A percentile compares a stretch with the other conserved stretches of the same genome.
Conservation (phyloP, 148 eudicot species). For the Arbutus unedo region DNA sequence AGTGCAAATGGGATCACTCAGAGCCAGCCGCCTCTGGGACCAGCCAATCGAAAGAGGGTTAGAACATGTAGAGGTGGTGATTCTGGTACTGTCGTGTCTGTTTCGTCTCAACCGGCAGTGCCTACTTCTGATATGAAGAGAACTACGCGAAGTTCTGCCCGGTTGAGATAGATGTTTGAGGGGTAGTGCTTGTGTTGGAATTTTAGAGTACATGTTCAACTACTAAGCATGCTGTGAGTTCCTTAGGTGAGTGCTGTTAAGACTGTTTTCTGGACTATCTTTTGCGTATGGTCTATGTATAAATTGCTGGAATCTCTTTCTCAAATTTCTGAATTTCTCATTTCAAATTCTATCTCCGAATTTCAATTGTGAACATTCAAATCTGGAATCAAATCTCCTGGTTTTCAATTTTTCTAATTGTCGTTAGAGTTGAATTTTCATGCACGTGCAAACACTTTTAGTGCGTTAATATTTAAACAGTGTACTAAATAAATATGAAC, state of each 20-base stretch:
- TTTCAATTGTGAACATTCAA: no score
- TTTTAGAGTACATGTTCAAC: background rate
- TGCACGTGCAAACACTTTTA: no score
- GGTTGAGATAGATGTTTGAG: constrained; percentile 16
- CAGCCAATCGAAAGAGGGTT: constrained; percentile 23
- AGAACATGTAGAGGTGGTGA: constrained; percentile 18
- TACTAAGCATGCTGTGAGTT: background rate
- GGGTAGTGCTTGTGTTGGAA: background rate
- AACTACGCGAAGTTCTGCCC: constrained; percentile 36
- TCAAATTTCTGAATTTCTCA: background rate
- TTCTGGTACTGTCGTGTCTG: constrained; percentile 18
- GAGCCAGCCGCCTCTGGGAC: constrained; percentile 18
- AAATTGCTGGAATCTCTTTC: background rate
- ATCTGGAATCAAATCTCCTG: no score
- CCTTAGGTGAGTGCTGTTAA: background rate
- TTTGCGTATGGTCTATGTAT: background rate
- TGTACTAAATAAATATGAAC: no score
- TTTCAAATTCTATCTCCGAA: no score
- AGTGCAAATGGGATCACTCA: constrained; percentile 19
- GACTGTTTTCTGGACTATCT: background rate
- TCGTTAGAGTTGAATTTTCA: no score
- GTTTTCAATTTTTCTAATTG: no score
- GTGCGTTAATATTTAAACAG: no score
- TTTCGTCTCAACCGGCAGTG: constrained; percentile 24
- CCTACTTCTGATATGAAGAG: constrained; percentile 20